Conservation (phyloP, 768 basidiomycete genomes). For the Amanita polypyramis region DNA sequence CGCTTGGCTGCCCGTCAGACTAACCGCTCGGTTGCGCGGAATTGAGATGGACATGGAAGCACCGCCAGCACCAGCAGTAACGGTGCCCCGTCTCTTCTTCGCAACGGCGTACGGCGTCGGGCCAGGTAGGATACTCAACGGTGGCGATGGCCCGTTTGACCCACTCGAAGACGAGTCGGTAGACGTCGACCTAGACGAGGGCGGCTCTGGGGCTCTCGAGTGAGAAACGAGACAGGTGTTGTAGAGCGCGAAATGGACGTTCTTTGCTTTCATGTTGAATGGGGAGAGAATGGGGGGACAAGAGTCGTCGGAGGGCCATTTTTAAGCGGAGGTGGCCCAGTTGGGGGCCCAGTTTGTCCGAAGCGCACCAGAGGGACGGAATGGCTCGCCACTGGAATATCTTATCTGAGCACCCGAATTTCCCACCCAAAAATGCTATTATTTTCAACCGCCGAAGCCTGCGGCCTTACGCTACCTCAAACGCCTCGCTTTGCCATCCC, state of each 20-base stretch:
- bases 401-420: neutral
- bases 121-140: neutral
- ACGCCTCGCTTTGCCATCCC: conserved; percentile 44
- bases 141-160: neutral
- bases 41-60: neutral
- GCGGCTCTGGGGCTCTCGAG: neutral
- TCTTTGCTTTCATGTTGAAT: neutral
- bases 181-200: neutral
- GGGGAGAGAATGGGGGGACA: neutral
- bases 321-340: no score
- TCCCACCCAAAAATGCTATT: neutral
- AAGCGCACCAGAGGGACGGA: no score
- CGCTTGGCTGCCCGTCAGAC: neutral
- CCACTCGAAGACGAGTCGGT: neutral
- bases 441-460: no score
- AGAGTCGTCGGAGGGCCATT: neutral
- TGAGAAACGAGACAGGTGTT: neutral
- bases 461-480: conserved; percentile 24
- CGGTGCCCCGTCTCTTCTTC: neutral
- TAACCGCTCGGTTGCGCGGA: neutral
- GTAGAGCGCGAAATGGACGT: neutral
- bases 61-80: neutral
- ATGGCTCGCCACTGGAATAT: no score
- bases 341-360: no score
- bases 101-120: neutral